Evolutionary conservation across 2,329 filamentous ascomycete genomes (phyloP).

Genomic region (Monosporascus sp.): DNA sequence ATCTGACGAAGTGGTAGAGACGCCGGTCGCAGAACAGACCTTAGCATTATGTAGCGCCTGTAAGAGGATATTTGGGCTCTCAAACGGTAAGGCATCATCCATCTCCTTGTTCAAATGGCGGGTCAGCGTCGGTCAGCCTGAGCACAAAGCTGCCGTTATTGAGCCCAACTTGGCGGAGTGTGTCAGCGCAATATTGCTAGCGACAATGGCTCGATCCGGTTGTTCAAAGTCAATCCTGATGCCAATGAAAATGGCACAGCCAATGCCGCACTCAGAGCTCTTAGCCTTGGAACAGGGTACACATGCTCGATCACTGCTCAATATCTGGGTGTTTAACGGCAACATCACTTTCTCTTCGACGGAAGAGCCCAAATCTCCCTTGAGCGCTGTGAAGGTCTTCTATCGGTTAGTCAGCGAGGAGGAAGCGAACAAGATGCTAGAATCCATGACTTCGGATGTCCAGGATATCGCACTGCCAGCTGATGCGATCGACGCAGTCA

Average conservation of each 20-base stretch:
- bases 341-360: conserved; percentile 48
- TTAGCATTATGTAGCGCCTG: conserved; percentile 41
- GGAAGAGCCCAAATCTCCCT: conserved; percentile 15
- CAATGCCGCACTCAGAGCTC: background rate
- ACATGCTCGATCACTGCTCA: conserved; percentile 26
- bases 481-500: conserved; percentile 41
- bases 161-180: conserved; percentile 42
- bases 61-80: conserved; percentile 40
- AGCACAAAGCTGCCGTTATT: conserved; percentile 5
- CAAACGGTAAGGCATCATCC: conserved; percentile 38
- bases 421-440: conserved; percentile 43
- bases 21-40: background rate
- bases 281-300: background rate
- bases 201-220: conserved; percentile 50
- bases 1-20: background rate
- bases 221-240: conserved; percentile 51
- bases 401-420: conserved; percentile 38
- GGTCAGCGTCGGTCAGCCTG: conserved; percentile 34
- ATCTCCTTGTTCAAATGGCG: conserved; percentile 55
- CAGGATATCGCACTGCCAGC: conserved; percentile 53
- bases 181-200: conserved; percentile 46
- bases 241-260: conserved; percentile 25
- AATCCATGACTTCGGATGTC: conserved; percentile 48
- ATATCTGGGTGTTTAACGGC: conserved; percentile 53
- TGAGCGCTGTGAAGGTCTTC: conserved; percentile 47